Percentiles rank a stretch among this genome's conserved stretches.
These are phyloP conservation scores for Diplodia mutila DNA, from an alignment of 2,329 filamentous ascomycete genomes.

Conservation along the genomic window DNA sequence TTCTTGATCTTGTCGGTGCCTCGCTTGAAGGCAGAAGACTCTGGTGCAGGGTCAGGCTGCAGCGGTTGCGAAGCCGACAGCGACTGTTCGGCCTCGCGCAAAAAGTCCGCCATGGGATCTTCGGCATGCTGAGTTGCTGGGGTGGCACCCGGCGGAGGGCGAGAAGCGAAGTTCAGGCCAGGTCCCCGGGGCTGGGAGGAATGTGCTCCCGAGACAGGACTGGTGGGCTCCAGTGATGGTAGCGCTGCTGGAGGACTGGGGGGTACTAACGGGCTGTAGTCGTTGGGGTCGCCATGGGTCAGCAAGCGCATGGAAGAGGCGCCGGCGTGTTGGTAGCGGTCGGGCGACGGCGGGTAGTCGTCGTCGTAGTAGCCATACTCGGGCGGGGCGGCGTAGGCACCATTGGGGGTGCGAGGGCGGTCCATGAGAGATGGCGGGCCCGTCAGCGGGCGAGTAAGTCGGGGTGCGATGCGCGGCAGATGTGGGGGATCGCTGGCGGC, in stretches of 20 bases:
- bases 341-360: constrained; percentile 37
- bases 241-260: constrained; percentile 29
- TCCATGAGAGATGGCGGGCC: constrained; percentile 34
- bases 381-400: constrained; percentile 48
- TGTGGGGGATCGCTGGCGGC: constrained; percentile 21
- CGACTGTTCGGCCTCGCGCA: constrained; percentile 46
- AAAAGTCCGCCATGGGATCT: constrained; percentile 48
- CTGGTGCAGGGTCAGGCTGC: constrained; percentile 31
- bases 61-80: constrained; percentile 30
- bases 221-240: constrained; percentile 31
- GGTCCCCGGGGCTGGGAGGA: constrained; percentile 20
- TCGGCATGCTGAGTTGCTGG: constrained; percentile 40
- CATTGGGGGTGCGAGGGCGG: constrained; percentile 38
- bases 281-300: constrained; percentile 50
- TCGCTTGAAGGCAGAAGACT: constrained; percentile 32
- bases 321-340: constrained; percentile 5
- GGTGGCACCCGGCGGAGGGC: constrained; percentile 37
- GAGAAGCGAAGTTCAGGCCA: constrained; percentile 23
- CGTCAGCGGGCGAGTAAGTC: constrained; percentile 14
- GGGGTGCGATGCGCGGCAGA: constrained; percentile 14
- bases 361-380: constrained; percentile 49
- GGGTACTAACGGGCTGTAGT: constrained; percentile 50
- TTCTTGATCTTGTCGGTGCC: constrained; percentile 36
- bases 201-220: not conserved
- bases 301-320: constrained; percentile 56